Base-by-base conservation (phyloP, 2,329 filamentous ascomycete species). In the Lasiodiplodia sp. region DNA sequence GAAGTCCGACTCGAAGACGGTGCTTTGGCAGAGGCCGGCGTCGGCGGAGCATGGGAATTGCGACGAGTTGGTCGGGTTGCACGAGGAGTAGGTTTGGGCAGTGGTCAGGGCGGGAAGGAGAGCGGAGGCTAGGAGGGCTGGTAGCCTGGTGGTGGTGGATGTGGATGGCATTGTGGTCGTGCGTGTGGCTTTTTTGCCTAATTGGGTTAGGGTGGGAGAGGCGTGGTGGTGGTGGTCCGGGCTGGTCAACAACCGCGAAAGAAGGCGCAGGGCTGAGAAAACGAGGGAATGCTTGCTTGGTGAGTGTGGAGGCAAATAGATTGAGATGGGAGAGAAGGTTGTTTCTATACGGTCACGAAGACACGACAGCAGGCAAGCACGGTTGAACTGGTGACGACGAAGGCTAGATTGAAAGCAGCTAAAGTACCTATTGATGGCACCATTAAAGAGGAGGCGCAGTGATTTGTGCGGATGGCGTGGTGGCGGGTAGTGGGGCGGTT, bases 11-110 rank as follows among this genome's bases (percentile, higher is more conserved):
- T 71, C 74, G 72, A 80, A 83, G 12, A 38, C 60, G 65, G 76
- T 77, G 52, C 86, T 87, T 64, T 88, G 87, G 68, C 74, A 77
- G 14, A 79, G 69, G 31, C 75, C 79, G 18, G 73, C 60, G 55
- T 81, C 74, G 44, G 73, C 53, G 34, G 79, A 74, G 68, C 34
- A 95, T 3, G 65, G 65, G 31, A 67, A 67, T 60, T 67, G 28
- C 14, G 65, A 53, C 11, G 81, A 82, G 69, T 80, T 73, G 55
- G 74, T 79, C 6, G 82, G 82, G 70, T 84, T 78, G 75, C 82
- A 84, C 65, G 78, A 75, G 63, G 40, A 64, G 70, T 78, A 83
- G 57, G 82, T 83, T 71, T 84, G 82, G 25, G 78, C 82, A 16
- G 71, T 74, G 67, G 75, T 73, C 14, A 68, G 44, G 18, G 44